These are phyloP conservation scores for Linderniella brevidens DNA, from an alignment of 257 asterid genomes.

Conservation along the genomic window DNA sequence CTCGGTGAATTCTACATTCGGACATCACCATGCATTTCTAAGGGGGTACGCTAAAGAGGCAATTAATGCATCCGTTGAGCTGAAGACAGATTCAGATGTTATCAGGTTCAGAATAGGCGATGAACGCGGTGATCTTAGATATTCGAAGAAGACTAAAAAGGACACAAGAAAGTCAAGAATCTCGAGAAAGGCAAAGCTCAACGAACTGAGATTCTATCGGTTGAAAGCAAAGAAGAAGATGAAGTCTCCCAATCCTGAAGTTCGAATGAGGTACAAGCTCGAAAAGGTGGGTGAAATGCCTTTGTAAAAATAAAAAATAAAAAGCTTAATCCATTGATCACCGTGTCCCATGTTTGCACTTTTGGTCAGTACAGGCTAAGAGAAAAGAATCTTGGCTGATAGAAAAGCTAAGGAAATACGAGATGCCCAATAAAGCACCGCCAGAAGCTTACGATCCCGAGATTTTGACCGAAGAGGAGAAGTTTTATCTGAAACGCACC, in stretches of 20 bases:
- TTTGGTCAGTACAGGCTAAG: slow-evolving; percentile 44
- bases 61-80: slow-evolving; percentile 37
- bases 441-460: slow-evolving; percentile 78
- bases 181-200: slow-evolving; percentile 65
- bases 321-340: not conserved
- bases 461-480: slow-evolving; percentile 88
- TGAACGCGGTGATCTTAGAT: slow-evolving; percentile 10
- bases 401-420: slow-evolving; percentile 73
- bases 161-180: slow-evolving; percentile 17
- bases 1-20: no score
- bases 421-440: slow-evolving; percentile 50
- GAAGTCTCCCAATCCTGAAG: slow-evolving; percentile 96
- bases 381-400: slow-evolving; percentile 90
- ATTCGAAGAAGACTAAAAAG: slow-evolving; percentile 16
- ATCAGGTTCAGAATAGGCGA: slow-evolving; percentile 53
- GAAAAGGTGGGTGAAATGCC: slow-evolving; percentile 52
- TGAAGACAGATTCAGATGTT: slow-evolving; percentile 40
- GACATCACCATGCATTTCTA: no score
- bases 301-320: not conserved
- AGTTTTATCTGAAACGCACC: slow-evolving; percentile 76
- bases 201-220: slow-evolving; percentile 79
- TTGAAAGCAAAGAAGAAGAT: slow-evolving; percentile 90
- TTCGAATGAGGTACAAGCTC: slow-evolving; percentile 77
- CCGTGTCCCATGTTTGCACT: slow-evolving; percentile 8
- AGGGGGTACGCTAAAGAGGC: slow-evolving; percentile 22